Conservation (phyloP, 1,284 basidiomycete species). For the Anthracocystis walkeri region DNA sequence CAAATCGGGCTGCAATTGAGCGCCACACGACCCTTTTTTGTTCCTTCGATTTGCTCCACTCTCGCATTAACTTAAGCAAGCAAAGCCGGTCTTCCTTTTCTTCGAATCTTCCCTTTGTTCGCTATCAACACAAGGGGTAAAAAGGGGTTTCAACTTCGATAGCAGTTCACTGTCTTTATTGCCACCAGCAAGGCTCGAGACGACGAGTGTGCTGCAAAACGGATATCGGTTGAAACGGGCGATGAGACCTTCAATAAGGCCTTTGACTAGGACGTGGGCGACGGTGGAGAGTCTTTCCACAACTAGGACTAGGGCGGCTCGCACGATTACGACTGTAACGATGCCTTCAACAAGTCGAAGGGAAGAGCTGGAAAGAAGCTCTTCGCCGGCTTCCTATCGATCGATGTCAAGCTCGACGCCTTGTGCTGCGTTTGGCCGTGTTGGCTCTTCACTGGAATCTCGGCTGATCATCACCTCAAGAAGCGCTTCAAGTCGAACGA, state of each 20-base stretch:
- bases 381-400: not conserved
- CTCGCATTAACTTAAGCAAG: too few relatives aligned
- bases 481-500: not conserved
- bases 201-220: not conserved
- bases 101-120: too few relatives aligned
- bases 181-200: not conserved
- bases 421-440: not conserved
- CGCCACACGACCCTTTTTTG: not conserved
- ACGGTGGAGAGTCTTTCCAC: not conserved
- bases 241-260: slow-evolving; percentile 31
- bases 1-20: slow-evolving; percentile 1
- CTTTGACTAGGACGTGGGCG: not conserved
- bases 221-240: not conserved
- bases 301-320: not conserved
- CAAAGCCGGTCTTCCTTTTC: too few relatives aligned
- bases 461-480: not conserved
- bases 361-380: not conserved
- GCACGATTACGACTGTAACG: not conserved
- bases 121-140: too few relatives aligned
- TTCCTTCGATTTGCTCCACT: too few relatives aligned
- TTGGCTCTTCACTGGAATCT: not conserved
- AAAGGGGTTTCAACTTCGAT: too few relatives aligned
- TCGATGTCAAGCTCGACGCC: not conserved
- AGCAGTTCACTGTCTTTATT: too few relatives aligned
- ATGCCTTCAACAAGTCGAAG: not conserved